phyloP scores from a whole-genome alignment of 2,329 filamentous ascomycete genomes.

The Fusarium sororula region DNA sequence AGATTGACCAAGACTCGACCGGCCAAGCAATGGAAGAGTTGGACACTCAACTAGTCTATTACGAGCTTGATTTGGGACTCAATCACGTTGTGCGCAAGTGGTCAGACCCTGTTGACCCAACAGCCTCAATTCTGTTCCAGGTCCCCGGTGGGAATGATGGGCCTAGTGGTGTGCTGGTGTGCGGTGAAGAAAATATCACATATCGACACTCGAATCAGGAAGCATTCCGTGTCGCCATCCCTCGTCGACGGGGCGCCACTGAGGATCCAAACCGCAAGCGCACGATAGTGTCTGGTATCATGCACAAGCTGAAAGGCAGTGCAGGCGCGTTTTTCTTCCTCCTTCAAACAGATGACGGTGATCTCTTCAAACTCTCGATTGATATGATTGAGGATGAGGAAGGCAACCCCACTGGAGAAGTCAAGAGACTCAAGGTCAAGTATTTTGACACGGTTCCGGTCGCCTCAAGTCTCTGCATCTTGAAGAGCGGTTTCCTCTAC shows the following conservation, averaged over 20 bases:
- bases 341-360: constrained; percentile 95
- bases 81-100: constrained; percentile 98
- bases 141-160: constrained; percentile 94
- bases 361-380: constrained; percentile 95
- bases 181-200: constrained; percentile 91
- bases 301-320: constrained; percentile 90
- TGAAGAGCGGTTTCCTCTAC: constrained; percentile 96
- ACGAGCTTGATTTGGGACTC: constrained; percentile 93
- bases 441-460: constrained; percentile 97
- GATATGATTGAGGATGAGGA: constrained; percentile 87
- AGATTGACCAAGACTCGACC: constrained; percentile 89
- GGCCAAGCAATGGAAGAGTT: constrained; percentile 82
- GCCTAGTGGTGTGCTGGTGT: constrained; percentile 94
- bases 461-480: constrained; percentile 85
- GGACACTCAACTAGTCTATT: constrained; percentile 94
- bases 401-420: constrained; percentile 81
- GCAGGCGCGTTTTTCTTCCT: constrained; percentile 95
- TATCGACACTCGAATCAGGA: constrained; percentile 98
- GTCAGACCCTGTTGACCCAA: constrained; percentile 92
- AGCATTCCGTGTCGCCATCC: constrained; percentile 87
- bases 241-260: constrained; percentile 83
- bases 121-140: constrained; percentile 89
- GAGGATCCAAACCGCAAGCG: constrained; percentile 94
- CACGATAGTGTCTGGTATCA: constrained; percentile 87
- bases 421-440: constrained; percentile 87